Evolutionary conservation across 306 rosid genomes (phyloP).

Genomic region (Casuarina equisetifolia): DNA sequence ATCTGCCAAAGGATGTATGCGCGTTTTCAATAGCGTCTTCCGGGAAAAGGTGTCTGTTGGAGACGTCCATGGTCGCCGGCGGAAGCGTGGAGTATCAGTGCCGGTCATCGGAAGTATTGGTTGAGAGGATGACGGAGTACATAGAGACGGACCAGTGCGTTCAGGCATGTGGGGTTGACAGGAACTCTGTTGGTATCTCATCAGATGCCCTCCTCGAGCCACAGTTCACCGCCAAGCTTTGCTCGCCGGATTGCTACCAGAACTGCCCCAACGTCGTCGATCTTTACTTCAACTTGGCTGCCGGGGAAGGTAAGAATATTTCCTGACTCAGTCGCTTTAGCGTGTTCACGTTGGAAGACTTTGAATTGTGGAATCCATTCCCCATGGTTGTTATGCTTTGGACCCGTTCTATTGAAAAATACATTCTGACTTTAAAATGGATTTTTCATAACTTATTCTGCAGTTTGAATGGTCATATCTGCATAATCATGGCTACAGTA

Average conservation of each 20-base stretch:
- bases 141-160: conserved; percentile 70
- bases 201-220: conserved; percentile 81
- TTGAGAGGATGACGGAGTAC: conserved; percentile 63
- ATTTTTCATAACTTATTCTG: too few species aligned
- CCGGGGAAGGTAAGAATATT: conserved; percentile 59
- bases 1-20: conserved; percentile 49
- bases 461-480: too few species aligned
- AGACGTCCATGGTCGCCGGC: conserved; percentile 41
- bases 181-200: conserved; percentile 70
- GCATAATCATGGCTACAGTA: too few species aligned
- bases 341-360: not conserved
- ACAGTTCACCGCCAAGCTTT: conserved; percentile 63
- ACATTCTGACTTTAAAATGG: too few species aligned
- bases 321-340: not conserved
- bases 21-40: conserved; percentile 84
- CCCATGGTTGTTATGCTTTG: too few species aligned
- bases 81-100: conserved; percentile 61
- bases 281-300: conserved; percentile 75
- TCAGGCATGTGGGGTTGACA: conserved; percentile 67
- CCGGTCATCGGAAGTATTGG: conserved; percentile 72
- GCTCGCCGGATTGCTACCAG: conserved; percentile 64
- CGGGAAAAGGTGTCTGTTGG: conserved; percentile 79
- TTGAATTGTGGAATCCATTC: not conserved
- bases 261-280: conserved; percentile 75
- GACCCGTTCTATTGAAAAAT: too few species aligned